Percentiles rank a stretch among this genome's conserved stretches.
Conservation (phyloP, 441 rosid genomes). For the Eutrema salsugineum region DNA sequence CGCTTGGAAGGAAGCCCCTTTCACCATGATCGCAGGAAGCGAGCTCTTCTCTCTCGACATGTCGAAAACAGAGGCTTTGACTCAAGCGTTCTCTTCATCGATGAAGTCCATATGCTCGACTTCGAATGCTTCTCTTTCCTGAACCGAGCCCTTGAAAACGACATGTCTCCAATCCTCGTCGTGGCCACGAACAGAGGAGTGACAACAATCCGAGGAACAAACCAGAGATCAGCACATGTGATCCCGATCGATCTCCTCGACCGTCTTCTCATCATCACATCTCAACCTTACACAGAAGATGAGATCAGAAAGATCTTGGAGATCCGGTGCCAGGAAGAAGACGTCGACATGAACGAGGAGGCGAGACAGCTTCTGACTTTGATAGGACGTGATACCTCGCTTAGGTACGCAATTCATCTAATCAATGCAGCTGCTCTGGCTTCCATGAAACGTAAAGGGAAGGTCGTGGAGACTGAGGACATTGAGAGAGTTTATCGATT, state of each 20-base stretch:
- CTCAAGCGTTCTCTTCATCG: constrained; percentile 67
- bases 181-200: constrained; percentile 51
- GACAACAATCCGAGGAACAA: not conserved
- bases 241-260: not conserved
- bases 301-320: not conserved
- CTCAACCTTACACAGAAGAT: not conserved
- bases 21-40: constrained; percentile 68
- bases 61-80: constrained; percentile 84
- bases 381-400: not conserved
- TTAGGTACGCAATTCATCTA: not conserved
- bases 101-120: constrained; percentile 95
- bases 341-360: not conserved
- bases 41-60: constrained; percentile 78
- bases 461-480: not conserved
- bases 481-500: not conserved
- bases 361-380: not conserved
- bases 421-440: not conserved
- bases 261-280: not conserved
- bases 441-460: not conserved
- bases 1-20: constrained; percentile 79
- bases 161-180: constrained; percentile 89
- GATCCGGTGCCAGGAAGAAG: not conserved
- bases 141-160: constrained; percentile 89
- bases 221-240: not conserved
- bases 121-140: constrained; percentile 95